These are phyloP conservation scores for Phtheirospermum japonicum DNA, from an alignment of 257 asterid genomes.

Conservation along the genomic window DNA sequence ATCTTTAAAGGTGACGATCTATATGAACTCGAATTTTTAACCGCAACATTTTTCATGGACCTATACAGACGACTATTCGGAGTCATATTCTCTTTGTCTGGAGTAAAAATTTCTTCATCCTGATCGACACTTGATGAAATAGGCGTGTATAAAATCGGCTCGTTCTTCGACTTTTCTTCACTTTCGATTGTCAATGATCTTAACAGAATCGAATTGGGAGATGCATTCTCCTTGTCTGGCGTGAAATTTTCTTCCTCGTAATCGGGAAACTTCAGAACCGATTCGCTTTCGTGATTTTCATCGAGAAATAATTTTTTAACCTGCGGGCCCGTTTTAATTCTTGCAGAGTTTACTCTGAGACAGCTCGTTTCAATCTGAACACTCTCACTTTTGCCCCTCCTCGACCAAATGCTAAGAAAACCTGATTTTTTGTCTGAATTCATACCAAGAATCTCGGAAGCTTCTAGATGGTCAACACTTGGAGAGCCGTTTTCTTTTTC, in stretches of 20 bases:
- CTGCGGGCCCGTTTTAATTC: conserved; percentile 21
- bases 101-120: conserved; percentile 45
- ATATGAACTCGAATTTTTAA: conserved; percentile 29
- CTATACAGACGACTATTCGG: conserved; percentile 38
- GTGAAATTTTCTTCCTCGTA: conserved; percentile 34
- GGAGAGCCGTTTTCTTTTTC: conserved; percentile 12
- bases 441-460: conserved; percentile 31
- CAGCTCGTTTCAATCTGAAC: conserved; percentile 48
- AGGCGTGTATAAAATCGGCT: conserved; percentile 27
- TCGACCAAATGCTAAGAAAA: conserved; percentile 55
- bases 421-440: conserved; percentile 35
- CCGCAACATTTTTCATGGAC: conserved; percentile 42
- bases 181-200: conserved; percentile 35
- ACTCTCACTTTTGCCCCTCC: conserved; percentile 59
- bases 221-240: conserved; percentile 58
- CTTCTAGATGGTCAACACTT: conserved; percentile 31
- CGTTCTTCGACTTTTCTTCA: conserved; percentile 32
- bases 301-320: conserved; percentile 18
- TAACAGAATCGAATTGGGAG: conserved; percentile 36
- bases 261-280: conserved; percentile 30
- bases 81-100: conserved; percentile 70
- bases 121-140: conserved; percentile 30
- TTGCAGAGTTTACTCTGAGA: conserved; percentile 29
- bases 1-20: conserved; percentile 50
- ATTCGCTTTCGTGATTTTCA: conserved; percentile 31